A percentile compares a stretch with the other conserved stretches of the same genome.
Conservation (phyloP, 768 basidiomycete genomes). For the Boletus rubroflammeus region DNA sequence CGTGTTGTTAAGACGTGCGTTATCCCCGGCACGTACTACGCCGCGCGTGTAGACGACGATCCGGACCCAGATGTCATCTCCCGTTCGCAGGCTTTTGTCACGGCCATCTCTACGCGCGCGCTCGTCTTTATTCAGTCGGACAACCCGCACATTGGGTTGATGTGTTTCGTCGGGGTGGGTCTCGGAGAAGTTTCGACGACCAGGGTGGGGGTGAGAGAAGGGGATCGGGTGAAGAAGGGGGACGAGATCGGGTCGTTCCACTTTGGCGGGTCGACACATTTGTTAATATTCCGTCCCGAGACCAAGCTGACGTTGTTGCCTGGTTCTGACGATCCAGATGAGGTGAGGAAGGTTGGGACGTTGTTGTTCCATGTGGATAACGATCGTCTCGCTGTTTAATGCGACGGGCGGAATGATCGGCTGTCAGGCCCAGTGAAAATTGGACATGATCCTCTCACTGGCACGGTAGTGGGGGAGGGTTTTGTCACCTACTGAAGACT, state of each 20-base stretch:
- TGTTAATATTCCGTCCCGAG: conserved; percentile 42
- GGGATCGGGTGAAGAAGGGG: conserved; percentile 46
- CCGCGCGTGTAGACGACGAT: conserved; percentile 29
- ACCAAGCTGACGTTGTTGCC: conserved; percentile 17
- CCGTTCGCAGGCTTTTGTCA: conserved; percentile 33
- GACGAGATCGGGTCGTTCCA: conserved; percentile 62
- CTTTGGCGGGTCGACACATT: conserved; percentile 56
- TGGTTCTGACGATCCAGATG: not conserved
- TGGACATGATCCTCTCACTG: too few species aligned
- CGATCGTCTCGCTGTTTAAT: not conserved
- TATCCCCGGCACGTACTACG: conserved; percentile 52
- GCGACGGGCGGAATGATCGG: not conserved
- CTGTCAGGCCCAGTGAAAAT: not conserved
- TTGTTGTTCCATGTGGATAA: conserved; percentile 21
- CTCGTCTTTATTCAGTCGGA: conserved; percentile 58
- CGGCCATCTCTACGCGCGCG: conserved; percentile 48
- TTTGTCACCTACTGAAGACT: too few species aligned
- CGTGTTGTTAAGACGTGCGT: conserved; percentile 37
- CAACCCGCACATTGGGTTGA: conserved; percentile 50
- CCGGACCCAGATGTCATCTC: conserved; percentile 23
- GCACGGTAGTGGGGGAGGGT: too few species aligned
- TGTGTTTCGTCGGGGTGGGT: conserved; percentile 58
- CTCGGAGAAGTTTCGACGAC: conserved; percentile 66
- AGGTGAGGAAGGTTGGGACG: conserved; percentile 14
- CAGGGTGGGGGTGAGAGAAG: conserved; percentile 44